phyloP scores from a whole-genome alignment of 1,284 basidiomycete genomes.

The Anthracocystis panici-leucophaei region DNA sequence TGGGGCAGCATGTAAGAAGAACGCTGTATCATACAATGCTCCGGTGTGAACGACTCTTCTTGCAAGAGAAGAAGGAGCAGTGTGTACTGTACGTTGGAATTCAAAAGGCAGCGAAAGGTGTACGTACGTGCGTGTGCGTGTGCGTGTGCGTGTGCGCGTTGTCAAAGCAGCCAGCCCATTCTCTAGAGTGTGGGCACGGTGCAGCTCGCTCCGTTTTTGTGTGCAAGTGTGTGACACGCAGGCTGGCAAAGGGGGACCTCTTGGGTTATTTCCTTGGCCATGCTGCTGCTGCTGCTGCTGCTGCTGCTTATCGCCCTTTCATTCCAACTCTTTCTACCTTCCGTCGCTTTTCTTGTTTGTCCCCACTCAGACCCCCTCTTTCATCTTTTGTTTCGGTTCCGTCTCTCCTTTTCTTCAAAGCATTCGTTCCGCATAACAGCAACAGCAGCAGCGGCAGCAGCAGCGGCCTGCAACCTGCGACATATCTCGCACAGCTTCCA shows the following conservation, averaged over 20 bases:
- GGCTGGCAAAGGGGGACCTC: conserved; percentile 3
- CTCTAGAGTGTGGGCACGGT: background rate
- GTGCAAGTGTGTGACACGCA: conserved; percentile 5
- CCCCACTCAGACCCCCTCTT: background rate
- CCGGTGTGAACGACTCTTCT: too few relatives aligned
- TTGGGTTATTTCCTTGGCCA: background rate
- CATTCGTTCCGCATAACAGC: background rate
- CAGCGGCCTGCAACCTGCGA: too few relatives aligned
- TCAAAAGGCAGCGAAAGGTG: too few relatives aligned
- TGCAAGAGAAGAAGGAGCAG: too few relatives aligned
- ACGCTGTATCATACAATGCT: background rate
- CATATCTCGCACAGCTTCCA: too few relatives aligned
- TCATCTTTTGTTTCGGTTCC: background rate
- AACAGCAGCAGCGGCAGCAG: too few relatives aligned
- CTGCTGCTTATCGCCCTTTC: conserved; percentile 1
- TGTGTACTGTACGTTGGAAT: too few relatives aligned
- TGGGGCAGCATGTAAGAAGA: background rate
- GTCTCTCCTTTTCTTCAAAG: background rate
- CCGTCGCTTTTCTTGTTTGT: background rate
- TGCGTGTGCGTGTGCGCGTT: too few relatives aligned
- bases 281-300: background rate
- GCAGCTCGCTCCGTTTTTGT: background rate
- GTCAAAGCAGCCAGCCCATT: background rate
- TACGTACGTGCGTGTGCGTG: too few relatives aligned
- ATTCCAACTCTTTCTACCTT: background rate